These are phyloP conservation scores for Pichia ethanolica DNA, from an alignment of 805 yeast species.

Conservation along the genomic window DNA sequence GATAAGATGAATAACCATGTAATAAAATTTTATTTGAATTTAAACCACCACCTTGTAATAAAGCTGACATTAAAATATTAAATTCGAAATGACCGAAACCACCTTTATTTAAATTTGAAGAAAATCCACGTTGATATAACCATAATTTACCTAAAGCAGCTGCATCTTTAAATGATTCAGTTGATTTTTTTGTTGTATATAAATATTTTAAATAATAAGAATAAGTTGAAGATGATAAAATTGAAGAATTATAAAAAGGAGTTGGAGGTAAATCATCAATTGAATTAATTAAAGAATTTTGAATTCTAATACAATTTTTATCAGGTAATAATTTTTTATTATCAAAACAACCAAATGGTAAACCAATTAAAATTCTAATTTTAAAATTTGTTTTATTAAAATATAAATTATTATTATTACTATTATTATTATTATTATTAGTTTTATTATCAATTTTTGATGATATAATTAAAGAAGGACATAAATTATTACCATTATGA, in stretches of 20 bases:
- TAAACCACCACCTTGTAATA: conserved; percentile 76
- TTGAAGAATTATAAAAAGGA: conserved; percentile 77
- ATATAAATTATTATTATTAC: conserved; percentile 44
- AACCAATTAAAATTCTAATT: conserved; percentile 65
- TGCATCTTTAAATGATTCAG: conserved; percentile 83
- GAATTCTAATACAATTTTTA: conserved; percentile 75
- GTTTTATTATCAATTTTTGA: conserved; percentile 31
- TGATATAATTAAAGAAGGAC: conserved; percentile 68
- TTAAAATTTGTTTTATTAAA: conserved; percentile 62
- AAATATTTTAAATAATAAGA: conserved; percentile 67
- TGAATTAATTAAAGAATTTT: conserved; percentile 17
- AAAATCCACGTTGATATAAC: conserved; percentile 82
- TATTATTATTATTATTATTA: conserved; percentile 38
- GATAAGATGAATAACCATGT: conserved; percentile 89
- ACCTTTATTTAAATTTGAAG: conserved; percentile 48
- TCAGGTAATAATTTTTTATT: conserved; percentile 69
- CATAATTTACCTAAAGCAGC: conserved; percentile 80
- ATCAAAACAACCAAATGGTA: conserved; percentile 67
- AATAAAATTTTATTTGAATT: conserved; percentile 69
- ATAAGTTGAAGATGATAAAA: conserved; percentile 61
- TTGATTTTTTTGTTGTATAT: conserved; percentile 64
- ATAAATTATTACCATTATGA: conserved; percentile 66
- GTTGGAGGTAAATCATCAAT: conserved; percentile 56
- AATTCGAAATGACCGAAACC: conserved; percentile 95
- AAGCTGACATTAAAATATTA: conserved; percentile 68